Evolutionary conservation across 2,329 filamentous ascomycete species (phyloP).

Genomic region (Alternaria burnsii): DNA sequence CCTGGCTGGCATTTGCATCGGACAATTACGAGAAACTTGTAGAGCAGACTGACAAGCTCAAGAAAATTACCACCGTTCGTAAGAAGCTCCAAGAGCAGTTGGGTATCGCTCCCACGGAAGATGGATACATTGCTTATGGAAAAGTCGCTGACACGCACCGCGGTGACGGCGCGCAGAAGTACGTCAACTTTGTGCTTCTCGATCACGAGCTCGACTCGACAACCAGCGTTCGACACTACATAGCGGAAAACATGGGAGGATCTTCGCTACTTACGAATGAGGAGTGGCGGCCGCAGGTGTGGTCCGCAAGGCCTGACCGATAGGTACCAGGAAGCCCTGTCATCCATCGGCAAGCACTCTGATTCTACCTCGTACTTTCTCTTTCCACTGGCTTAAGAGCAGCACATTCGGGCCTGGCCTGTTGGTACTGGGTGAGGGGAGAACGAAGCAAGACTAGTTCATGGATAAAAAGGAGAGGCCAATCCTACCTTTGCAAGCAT

Average conservation of each 20-base stretch:
- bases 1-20: not conserved
- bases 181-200: not conserved
- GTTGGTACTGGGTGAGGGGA: not conserved
- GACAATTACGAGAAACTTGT: not conserved
- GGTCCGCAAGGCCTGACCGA: not conserved
- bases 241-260: not conserved
- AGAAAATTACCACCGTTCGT: not conserved
- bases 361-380: too few species aligned
- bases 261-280: conserved; percentile 2
- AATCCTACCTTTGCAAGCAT: not conserved
- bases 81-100: not conserved
- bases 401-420: not conserved
- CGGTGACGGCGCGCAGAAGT: not conserved
- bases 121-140: conserved; percentile 1
- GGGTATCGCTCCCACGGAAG: not conserved
- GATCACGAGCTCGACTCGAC: conserved; percentile 1
- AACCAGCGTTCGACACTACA: not conserved
- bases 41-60: not conserved
- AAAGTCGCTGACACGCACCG: too few species aligned
- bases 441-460: not conserved
- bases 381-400: not conserved
- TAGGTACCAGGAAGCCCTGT: not conserved
- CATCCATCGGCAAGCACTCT: not conserved
- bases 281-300: not conserved
- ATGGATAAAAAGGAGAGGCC: not conserved